Percentiles rank a stretch among this genome's conserved stretches.
Conservation (phyloP, 768 basidiomycete species). For the Hirschioporus abietinus region DNA sequence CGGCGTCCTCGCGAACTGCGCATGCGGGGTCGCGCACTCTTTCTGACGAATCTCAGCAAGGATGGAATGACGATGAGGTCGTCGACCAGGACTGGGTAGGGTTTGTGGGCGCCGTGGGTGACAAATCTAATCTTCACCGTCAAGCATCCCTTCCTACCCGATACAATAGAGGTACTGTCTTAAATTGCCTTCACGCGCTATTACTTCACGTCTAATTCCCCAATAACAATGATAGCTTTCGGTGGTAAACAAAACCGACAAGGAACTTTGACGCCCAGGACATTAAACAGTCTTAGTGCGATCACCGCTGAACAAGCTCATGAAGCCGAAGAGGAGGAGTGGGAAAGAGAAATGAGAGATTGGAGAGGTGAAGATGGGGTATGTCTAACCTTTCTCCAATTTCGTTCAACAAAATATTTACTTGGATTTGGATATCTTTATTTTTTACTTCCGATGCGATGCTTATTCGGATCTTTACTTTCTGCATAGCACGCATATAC, state of each 20-base stretch:
- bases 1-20: slow-evolving; percentile 62
- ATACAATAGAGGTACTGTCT: slow-evolving; percentile 60
- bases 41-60: slow-evolving; percentile 58
- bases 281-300: slow-evolving; percentile 76
- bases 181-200: not conserved
- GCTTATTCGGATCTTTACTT: slow-evolving; percentile 18
- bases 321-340: slow-evolving; percentile 85
- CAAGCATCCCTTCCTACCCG: slow-evolving; percentile 78
- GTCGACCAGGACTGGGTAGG: slow-evolving; percentile 81
- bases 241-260: slow-evolving; percentile 38
- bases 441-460: slow-evolving; percentile 16
- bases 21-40: slow-evolving; percentile 57
- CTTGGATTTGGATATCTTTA: slow-evolving; percentile 10
- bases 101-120: slow-evolving; percentile 76
- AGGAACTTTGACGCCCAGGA: slow-evolving; percentile 64
- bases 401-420: not conserved
- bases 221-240: slow-evolving; percentile 35
- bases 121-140: slow-evolving; percentile 68
- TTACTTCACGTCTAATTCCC: slow-evolving; percentile 16
- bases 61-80: slow-evolving; percentile 70
- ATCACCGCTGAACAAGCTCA: slow-evolving; percentile 62
- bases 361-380: slow-evolving; percentile 67
- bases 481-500: slow-evolving; percentile 21
- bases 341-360: slow-evolving; percentile 64
- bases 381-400: slow-evolving; percentile 14